These are phyloP conservation scores for Capsicum baccatum DNA, from an alignment of 257 asterid genomes.

Conservation along the genomic window DNA sequence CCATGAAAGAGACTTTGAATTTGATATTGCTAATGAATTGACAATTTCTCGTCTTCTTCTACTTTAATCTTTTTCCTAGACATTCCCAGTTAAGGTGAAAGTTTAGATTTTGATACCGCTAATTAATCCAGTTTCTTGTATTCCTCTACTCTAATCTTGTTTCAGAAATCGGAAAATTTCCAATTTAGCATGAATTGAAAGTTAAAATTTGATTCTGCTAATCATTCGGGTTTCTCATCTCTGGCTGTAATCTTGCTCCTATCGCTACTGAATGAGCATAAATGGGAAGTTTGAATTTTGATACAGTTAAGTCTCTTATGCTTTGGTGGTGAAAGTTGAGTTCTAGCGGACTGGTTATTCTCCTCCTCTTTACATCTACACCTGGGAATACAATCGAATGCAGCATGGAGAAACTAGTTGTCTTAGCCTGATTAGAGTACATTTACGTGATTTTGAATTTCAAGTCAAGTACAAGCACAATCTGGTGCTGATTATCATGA, in stretches of 20 bases:
- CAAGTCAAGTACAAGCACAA: background rate
- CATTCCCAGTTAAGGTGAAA: no score
- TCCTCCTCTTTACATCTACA: background rate
- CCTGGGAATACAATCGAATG: background rate
- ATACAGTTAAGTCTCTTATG: background rate
- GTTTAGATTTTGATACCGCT: no score
- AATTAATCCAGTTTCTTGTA: no score
- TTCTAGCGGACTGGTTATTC: background rate
- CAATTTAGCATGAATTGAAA: background rate
- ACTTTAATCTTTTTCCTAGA: no score
- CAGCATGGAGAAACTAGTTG: background rate
- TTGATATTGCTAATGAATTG: no score
- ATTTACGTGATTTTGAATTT: background rate
- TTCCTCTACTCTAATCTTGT: no score
- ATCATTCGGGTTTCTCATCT: background rate
- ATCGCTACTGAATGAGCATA: background rate
- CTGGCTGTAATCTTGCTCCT: background rate
- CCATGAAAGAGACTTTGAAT: no score
- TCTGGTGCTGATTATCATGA: background rate
- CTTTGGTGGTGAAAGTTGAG: background rate
- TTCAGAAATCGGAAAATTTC: no score
- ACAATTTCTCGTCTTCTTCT: no score
- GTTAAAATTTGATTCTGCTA: background rate
- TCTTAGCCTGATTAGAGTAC: constrained; percentile 1
- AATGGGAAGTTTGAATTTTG: background rate